Percentiles rank a stretch among this genome's conserved stretches.
These are phyloP conservation scores for Liquidambar formosana DNA, from an alignment of 164 flowering plant genomes.

Conservation along the genomic window DNA sequence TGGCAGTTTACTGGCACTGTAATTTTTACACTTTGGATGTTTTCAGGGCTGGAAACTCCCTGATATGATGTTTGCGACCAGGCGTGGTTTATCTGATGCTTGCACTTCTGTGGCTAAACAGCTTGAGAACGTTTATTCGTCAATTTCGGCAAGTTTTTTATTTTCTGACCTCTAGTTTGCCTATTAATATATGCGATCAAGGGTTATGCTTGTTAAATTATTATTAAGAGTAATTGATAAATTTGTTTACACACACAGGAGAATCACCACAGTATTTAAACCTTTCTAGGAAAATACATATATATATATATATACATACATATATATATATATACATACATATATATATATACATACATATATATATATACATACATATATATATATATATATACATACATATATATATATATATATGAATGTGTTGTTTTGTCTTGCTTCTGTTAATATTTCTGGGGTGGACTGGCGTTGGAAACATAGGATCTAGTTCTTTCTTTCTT, in stretches of 20 bases:
- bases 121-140: conserved; percentile 73
- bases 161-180: background rate
- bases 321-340: too few relatives aligned
- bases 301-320: too few relatives aligned
- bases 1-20: background rate
- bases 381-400: too few relatives aligned
- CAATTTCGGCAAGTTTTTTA: conserved; percentile 57
- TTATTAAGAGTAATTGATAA: background rate
- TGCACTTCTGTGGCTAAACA: conserved; percentile 58
- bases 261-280: too few relatives aligned
- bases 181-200: background rate
- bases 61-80: conserved; percentile 88
- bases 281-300: too few relatives aligned
- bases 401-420: too few relatives aligned
- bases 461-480: too few relatives aligned
- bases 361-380: too few relatives aligned
- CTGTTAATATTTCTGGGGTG: too few relatives aligned
- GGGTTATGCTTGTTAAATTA: background rate
- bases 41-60: conserved; percentile 96
- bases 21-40: conserved; percentile 3
- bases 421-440: too few relatives aligned
- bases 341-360: too few relatives aligned
- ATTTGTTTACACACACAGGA: background rate
- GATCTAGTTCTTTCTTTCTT: too few relatives aligned
- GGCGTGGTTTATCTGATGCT: conserved; percentile 81